Evolutionary conservation across 1,139 yeast genomes (phyloP).

Genomic region (Lodderomyces elongisporus): DNA sequence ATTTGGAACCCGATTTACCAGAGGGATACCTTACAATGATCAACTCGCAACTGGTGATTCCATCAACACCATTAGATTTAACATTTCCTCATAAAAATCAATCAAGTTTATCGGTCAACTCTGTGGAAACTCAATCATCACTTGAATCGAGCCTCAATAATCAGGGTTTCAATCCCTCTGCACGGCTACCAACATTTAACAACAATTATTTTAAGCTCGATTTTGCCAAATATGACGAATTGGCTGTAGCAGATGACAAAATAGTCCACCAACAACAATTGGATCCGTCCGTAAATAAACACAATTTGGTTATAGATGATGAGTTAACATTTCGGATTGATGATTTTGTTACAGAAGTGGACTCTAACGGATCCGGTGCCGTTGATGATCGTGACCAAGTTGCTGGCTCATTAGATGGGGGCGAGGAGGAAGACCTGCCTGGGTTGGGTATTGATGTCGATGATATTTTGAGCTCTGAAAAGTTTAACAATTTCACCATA

Average conservation of each 20-base stretch:
- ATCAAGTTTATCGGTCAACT: slow-evolving; percentile 21
- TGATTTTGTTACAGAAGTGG: slow-evolving; percentile 28
- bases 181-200: slow-evolving; percentile 35
- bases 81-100: slow-evolving; percentile 4
- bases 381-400: not conserved
- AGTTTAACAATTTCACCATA: slow-evolving; percentile 32
- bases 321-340: slow-evolving; percentile 37
- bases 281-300: slow-evolving; percentile 19
- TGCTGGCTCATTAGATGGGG: slow-evolving; percentile 11
- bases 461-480: slow-evolving; percentile 39
- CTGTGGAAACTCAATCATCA: slow-evolving; percentile 19
- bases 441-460: slow-evolving; percentile 47
- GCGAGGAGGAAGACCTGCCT: slow-evolving; percentile 32
- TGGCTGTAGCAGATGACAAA: slow-evolving; percentile 16
- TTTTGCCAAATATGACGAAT: slow-evolving; percentile 35
- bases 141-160: not conserved
- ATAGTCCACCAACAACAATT: slow-evolving; percentile 13
- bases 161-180: slow-evolving; percentile 16
- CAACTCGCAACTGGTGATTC: slow-evolving; percentile 6
- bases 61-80: slow-evolving; percentile 11
- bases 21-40: slow-evolving; percentile 29
- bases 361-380: slow-evolving; percentile 17
- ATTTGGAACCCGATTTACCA: slow-evolving; percentile 37
- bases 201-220: slow-evolving; percentile 34
- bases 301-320: slow-evolving; percentile 27